Percentiles rank a stretch among this genome's conserved stretches.
Conservation (phyloP, 164 flowering plant genomes). For the Liriodendron chinense region DNA sequence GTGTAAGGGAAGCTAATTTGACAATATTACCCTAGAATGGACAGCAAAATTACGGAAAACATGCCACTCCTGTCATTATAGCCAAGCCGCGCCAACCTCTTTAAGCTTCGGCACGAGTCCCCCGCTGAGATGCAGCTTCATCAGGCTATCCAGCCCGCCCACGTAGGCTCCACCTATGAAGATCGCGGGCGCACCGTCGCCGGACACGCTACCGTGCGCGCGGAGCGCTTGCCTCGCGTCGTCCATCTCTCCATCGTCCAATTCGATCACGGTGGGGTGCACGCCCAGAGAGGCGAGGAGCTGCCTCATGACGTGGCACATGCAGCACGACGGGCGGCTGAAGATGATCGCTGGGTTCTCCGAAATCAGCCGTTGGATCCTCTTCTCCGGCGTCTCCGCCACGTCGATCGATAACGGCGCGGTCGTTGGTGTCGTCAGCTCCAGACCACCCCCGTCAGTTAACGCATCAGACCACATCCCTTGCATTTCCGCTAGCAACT, state of each 20-base stretch:
- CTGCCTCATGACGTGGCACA: constrained; percentile 90
- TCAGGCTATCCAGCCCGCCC: constrained; percentile 74
- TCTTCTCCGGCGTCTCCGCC: constrained; percentile 56
- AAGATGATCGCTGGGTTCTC: constrained; percentile 90
- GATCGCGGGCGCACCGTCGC: constrained; percentile 48
- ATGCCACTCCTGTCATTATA: not conserved
- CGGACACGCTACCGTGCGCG: not conserved
- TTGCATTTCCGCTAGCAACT: constrained; percentile 27
- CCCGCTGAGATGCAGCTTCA: constrained; percentile 70
- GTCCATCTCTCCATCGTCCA: constrained; percentile 71
- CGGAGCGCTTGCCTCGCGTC: constrained; percentile 9
- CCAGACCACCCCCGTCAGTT: constrained; percentile 25
- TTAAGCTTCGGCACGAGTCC: constrained; percentile 63
- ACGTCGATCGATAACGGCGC: constrained; percentile 59
- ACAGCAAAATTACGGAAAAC: too few species aligned
- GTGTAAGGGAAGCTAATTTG: too few species aligned
- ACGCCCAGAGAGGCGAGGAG: constrained; percentile 72
- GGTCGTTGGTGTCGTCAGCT: constrained; percentile 15
- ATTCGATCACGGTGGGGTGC: constrained; percentile 84
- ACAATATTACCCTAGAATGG: too few species aligned
- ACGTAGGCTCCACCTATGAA: constrained; percentile 75
- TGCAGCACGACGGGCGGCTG: constrained; percentile 76
- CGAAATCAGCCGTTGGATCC: constrained; percentile 62
- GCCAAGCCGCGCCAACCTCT: constrained; percentile 34
- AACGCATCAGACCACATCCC: constrained; percentile 28